These are phyloP conservation scores for Elongisporangium senticosum DNA, from an alignment of 352 stramenopile species.

Conservation along the genomic window DNA sequence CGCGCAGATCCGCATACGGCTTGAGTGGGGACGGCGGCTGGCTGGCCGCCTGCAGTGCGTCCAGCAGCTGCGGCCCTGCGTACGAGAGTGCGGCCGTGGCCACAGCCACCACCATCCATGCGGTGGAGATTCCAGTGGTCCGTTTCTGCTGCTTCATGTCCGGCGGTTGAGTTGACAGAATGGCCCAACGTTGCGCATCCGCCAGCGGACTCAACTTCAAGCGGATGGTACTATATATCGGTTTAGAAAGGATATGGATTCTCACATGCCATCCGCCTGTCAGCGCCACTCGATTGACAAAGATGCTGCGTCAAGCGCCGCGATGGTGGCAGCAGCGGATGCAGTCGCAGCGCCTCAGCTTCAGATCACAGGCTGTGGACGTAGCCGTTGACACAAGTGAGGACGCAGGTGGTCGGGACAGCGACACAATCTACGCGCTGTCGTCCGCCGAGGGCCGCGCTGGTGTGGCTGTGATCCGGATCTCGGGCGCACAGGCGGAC, in stretches of 20 bases:
- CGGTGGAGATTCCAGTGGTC: background rate
- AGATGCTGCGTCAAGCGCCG: background rate
- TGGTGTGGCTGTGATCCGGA: slow-evolving; percentile 85
- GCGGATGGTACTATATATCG: background rate
- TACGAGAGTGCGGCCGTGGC: slow-evolving; percentile 23
- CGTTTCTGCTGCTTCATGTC: background rate
- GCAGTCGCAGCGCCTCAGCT: background rate
- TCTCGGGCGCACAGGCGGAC: slow-evolving; percentile 75
- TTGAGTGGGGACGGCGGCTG: slow-evolving; percentile 25
- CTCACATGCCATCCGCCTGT: background rate
- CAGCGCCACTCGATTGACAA: background rate
- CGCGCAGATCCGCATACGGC: slow-evolving; percentile 27
- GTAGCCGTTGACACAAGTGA: background rate
- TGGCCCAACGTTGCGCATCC: background rate
- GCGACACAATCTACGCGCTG: slow-evolving; percentile 90
- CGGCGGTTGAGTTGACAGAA: background rate
- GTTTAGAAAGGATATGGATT: background rate
- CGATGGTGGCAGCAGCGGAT: background rate
- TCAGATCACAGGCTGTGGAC: background rate
- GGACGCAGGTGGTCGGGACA: slow-evolving; percentile 12
- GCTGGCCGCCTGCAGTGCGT: slow-evolving; percentile 5
- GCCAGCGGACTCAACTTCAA: background rate
- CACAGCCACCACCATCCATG: slow-evolving; percentile 24
- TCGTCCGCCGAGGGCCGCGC: slow-evolving; percentile 81
- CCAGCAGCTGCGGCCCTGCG: slow-evolving; percentile 14